Percentiles rank a stretch among this genome's conserved stretches.
Evolutionary conservation across 73 alveolate genomes (phyloP).

Genomic region (Breviolum minutum): DNA sequence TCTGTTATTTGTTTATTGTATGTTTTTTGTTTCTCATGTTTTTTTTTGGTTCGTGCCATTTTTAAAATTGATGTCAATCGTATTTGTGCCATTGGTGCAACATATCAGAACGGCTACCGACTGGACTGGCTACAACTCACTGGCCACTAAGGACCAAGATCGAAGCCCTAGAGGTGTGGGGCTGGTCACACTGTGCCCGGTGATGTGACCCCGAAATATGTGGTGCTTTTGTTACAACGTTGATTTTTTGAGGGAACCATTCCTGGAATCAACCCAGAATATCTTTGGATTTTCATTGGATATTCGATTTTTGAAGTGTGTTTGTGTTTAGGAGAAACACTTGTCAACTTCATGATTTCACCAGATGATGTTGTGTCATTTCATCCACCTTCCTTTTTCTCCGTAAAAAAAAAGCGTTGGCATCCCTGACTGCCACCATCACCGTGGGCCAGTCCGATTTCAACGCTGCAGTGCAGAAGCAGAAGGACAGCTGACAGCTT

Average conservation of each 20-base stretch:
- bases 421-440: neutral
- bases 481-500: slow-evolving; percentile 37
- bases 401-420: neutral
- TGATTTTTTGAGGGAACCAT: neutral
- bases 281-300: neutral
- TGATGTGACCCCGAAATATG: neutral
- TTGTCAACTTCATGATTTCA: neutral
- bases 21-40: no score
- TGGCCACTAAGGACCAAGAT: slow-evolving; percentile 40
- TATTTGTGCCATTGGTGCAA: neutral
- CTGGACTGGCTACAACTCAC: neutral
- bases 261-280: neutral
- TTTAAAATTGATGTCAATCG: no score
- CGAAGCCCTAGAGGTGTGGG: slow-evolving; percentile 50
- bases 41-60: no score
- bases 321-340: neutral
- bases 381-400: no score
- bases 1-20: no score
- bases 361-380: neutral
- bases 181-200: neutral
- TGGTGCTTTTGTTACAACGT: neutral
- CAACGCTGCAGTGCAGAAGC: slow-evolving; percentile 75
- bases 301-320: neutral
- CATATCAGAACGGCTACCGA: neutral
- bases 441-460: slow-evolving; percentile 90